Evolutionary conservation across 768 basidiomycete species (phyloP).

Genomic region (Termitomyces sp.): DNA sequence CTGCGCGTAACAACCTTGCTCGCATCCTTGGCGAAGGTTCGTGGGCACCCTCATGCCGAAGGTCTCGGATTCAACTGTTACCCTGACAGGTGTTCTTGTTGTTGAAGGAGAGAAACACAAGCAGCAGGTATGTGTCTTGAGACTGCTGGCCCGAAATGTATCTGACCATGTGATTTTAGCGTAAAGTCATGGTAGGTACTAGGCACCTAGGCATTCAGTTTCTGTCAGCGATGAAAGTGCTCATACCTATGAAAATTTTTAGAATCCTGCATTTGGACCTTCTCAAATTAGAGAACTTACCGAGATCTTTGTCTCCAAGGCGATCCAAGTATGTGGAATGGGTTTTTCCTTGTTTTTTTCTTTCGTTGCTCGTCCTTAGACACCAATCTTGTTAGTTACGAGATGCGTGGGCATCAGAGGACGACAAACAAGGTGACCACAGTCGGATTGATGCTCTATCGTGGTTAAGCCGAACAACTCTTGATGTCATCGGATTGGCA

Average conservation of each 20-base stretch:
- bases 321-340: slow-evolving; percentile 36
- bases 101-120: slow-evolving; percentile 46
- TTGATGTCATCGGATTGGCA: slow-evolving; percentile 75
- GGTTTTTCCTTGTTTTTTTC: not conserved
- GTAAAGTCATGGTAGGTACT: slow-evolving; percentile 41
- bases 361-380: not conserved
- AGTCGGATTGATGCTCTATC: slow-evolving; percentile 52
- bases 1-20: slow-evolving; percentile 31
- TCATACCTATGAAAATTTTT: not conserved
- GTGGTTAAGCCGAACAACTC: slow-evolving; percentile 64
- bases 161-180: slow-evolving; percentile 19
- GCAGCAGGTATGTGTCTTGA: slow-evolving; percentile 31
- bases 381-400: slow-evolving; percentile 34
- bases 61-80: not conserved
- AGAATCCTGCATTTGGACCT: slow-evolving; percentile 69
- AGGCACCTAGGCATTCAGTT: not conserved
- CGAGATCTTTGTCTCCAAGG: slow-evolving; percentile 53
- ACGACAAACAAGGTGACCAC: slow-evolving; percentile 21
- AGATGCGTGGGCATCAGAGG: slow-evolving; percentile 40
- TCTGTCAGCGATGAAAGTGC: slow-evolving; percentile 9
- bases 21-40: slow-evolving; percentile 41
- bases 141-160: not conserved
- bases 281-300: slow-evolving; percentile 57
- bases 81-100: slow-evolving; percentile 43
- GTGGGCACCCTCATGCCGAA: not conserved